These are phyloP conservation scores for Wickerhamiella brachini DNA, from an alignment of 805 yeast species.

Conservation along the genomic window DNA sequence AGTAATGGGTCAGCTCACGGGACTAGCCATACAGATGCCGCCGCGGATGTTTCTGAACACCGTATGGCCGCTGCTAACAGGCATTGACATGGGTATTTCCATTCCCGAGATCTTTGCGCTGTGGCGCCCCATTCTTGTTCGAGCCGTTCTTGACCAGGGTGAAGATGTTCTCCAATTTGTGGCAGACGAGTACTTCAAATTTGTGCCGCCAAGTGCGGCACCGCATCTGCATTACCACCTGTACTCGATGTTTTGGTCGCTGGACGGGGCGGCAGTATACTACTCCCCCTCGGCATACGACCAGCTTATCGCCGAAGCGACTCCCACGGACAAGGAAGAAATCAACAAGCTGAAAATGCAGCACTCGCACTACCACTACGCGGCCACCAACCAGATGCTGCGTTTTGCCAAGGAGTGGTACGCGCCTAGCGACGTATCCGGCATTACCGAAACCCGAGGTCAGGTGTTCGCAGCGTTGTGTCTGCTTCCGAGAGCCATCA, in stretches of 20 bases:
- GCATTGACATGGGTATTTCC: background rate
- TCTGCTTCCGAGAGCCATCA: background rate
- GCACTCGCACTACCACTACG: background rate
- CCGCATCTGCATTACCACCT: slow-evolving; percentile 24
- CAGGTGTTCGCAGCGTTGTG: background rate
- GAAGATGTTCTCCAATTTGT: slow-evolving; percentile 14
- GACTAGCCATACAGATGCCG: slow-evolving; percentile 37
- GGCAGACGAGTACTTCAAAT: slow-evolving; percentile 7
- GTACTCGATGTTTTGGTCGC: slow-evolving; percentile 57
- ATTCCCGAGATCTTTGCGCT: slow-evolving; percentile 57
- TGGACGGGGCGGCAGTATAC: slow-evolving; percentile 52
- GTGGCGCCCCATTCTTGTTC: slow-evolving; percentile 39
- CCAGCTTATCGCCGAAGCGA: slow-evolving; percentile 30
- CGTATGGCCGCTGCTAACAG: slow-evolving; percentile 14
- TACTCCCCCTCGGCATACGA: background rate
- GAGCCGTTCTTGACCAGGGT: background rate
- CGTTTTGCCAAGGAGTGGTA: background rate
- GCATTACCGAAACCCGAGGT: background rate
- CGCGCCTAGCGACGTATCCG: background rate
- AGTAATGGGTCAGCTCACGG: slow-evolving; percentile 51
- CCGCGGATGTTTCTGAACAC: slow-evolving; percentile 4
- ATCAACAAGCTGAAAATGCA: slow-evolving; percentile 19
- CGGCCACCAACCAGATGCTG: background rate
- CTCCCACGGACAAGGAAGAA: slow-evolving; percentile 36
- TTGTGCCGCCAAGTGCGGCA: slow-evolving; percentile 7